Evolutionary conservation across 257 asterid species (phyloP).

Genomic region (Voacanga thouarsii): DNA sequence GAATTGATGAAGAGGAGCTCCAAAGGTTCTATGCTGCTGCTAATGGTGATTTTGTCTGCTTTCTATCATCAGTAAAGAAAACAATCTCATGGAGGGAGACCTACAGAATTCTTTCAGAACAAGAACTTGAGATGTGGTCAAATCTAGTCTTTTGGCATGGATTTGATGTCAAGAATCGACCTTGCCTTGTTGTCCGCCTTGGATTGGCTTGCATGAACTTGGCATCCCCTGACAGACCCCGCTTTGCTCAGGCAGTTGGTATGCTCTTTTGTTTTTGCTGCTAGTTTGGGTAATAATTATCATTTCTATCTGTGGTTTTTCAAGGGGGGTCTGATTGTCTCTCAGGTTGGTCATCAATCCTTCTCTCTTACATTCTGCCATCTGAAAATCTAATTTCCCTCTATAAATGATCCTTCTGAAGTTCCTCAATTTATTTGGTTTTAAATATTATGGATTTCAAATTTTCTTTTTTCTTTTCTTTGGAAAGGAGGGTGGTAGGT

Average conservation of each 20-base stretch:
- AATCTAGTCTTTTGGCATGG: constrained; percentile 95
- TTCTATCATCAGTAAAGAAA: constrained; percentile 66
- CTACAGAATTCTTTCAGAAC: constrained; percentile 69
- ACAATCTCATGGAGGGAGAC: constrained; percentile 91
- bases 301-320: neutral
- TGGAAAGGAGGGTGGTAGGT: neutral
- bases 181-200: constrained; percentile 85
- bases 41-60: constrained; percentile 57
- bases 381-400: neutral
- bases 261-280: constrained; percentile 30
- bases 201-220: constrained; percentile 71
- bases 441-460: neutral
- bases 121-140: constrained; percentile 91
- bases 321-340: neutral
- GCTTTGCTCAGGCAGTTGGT: constrained; percentile 94
- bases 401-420: neutral
- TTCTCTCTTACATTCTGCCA: neutral
- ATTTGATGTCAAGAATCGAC: constrained; percentile 57
- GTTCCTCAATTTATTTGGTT: constrained; percentile 3
- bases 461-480: neutral
- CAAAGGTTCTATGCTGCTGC: constrained; percentile 70
- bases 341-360: neutral
- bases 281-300: neutral
- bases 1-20: constrained; percentile 66
- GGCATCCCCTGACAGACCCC: constrained; percentile 69